Base-by-base conservation (phyloP, 1,139 yeast species). In the Blastobotrys arbuscula region DNA sequence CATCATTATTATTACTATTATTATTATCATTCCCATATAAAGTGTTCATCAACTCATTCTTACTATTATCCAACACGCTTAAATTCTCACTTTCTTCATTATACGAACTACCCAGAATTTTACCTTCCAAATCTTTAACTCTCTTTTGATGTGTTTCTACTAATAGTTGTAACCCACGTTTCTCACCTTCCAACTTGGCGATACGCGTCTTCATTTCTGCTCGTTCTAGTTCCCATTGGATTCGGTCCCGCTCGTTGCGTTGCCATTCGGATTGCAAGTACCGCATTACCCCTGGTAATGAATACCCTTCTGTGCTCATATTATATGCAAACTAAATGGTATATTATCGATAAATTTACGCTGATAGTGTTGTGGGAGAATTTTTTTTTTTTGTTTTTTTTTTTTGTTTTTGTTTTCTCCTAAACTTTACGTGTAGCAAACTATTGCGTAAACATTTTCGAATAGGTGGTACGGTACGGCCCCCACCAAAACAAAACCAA, bases 211-310 rank as follows among this genome's bases (percentile, higher is more conserved):
- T 73, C 79, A 76, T 74, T 55, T 76, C 79, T 12, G 79, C 76
- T 42, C 75, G 65, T 56, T 75, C 79, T 47, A 77, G 63, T 51
- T 74, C 80, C 81, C 82, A 78, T 44, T 74, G 74, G 44, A 78
- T 75, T 43, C 81, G 66, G 53, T 76, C 79, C 46, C 78, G 72
- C 58, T 78, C 82, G 58, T 74, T 76, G 44, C 72, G 71, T 51
- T 78, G 77, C 72, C 78, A 77, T 58, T 78, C 82, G 36, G 74
- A 68, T 58, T 78, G 82, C 55, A 78, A 66, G 55, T 75, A 78
- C 55, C 77, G 75, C 76, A 79, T 77, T 15, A 78, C 79, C 42
- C 81, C 81, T 38, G 70, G 69, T 40, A 67, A 59, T 47, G 69
- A 61, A 57, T 66, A 66, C 50, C 64, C 65, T 38, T 59, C 59